Conservation (phyloP, 177 flowering plant genomes). For the Tripterygium wilfordii region DNA sequence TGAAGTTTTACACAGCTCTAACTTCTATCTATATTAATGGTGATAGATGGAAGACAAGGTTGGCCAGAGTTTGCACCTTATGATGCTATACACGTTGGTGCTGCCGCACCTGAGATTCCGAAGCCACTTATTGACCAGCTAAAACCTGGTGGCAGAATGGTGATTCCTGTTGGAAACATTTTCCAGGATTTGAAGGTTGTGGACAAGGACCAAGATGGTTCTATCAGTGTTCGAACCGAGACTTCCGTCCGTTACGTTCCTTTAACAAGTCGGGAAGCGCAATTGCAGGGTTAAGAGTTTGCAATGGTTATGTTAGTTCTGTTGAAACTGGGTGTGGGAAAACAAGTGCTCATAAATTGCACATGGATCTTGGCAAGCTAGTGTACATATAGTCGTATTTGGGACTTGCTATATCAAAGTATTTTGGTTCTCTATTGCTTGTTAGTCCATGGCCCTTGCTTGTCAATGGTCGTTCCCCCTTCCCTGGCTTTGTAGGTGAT, state of each 20-base stretch:
- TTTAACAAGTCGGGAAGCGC: conserved; percentile 79
- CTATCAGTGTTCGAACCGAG: conserved; percentile 47
- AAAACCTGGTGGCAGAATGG: conserved; percentile 96
- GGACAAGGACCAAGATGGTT: conserved; percentile 76
- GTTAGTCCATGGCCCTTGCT: too few relatives aligned
- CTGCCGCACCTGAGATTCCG: conserved; percentile 91
- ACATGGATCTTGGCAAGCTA: too few relatives aligned
- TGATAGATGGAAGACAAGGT: conserved; percentile 90
- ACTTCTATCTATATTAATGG: not conserved
- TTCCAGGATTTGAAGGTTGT: conserved; percentile 84
- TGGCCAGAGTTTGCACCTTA: conserved; percentile 89
- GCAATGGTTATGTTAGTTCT: too few relatives aligned
- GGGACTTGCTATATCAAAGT: too few relatives aligned
- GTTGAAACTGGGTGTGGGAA: too few relatives aligned
- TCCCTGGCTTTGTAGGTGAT: too few relatives aligned
- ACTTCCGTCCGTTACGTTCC: conserved; percentile 96
- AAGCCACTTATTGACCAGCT: conserved; percentile 73
- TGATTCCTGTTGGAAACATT: conserved; percentile 89
- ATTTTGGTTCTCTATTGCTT: too few relatives aligned
- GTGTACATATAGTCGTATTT: too few relatives aligned
- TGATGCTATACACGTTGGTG: conserved; percentile 98
- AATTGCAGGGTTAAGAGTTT: conserved; percentile 37
- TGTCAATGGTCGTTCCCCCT: too few relatives aligned
- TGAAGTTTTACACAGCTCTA: not conserved
- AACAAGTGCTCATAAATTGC: too few relatives aligned